A percentile compares a stretch with the other conserved stretches of the same genome.
Evolutionary conservation across 1,284 basidiomycete genomes (phyloP).

Genomic region (Marasmius fiardii): DNA sequence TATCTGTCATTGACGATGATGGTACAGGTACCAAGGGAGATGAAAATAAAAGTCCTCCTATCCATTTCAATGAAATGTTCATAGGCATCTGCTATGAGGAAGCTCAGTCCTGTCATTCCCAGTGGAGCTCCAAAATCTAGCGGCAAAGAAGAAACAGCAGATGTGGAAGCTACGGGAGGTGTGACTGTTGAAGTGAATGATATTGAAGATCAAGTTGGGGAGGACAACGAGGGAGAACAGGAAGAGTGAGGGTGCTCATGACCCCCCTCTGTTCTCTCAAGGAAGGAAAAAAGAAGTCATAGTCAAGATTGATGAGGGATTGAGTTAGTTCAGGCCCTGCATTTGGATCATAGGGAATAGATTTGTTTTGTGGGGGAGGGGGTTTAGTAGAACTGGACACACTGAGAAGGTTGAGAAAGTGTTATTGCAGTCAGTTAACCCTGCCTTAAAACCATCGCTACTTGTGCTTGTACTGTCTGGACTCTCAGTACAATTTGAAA

Average conservation of each 20-base stretch:
- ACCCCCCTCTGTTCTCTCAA: not conserved
- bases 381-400: not conserved
- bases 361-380: not conserved
- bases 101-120: too few species aligned
- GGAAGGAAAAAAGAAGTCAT: slow-evolving; percentile 29
- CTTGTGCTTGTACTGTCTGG: too few species aligned
- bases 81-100: slow-evolving; percentile 33
- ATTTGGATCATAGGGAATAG: not conserved
- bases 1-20: slow-evolving; percentile 16
- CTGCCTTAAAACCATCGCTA: too few species aligned
- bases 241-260: slow-evolving; percentile 11
- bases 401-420: too few species aligned
- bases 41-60: slow-evolving; percentile 28
- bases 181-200: slow-evolving; percentile 24
- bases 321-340: not conserved
- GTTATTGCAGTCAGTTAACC: too few species aligned
- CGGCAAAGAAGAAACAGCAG: too few species aligned
- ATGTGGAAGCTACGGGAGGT: slow-evolving; percentile 19
- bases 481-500: slow-evolving; percentile 18
- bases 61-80: slow-evolving; percentile 34
- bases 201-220: slow-evolving; percentile 18
- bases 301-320: slow-evolving; percentile 30
- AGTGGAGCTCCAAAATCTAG: too few species aligned
- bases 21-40: slow-evolving; percentile 17
- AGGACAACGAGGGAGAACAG: slow-evolving; percentile 17